Evolutionary conservation across 148 eudicot genomes (phyloP), one percentile per base, ranked within the genome.

Genomic region (Cornus controversa): DNA sequence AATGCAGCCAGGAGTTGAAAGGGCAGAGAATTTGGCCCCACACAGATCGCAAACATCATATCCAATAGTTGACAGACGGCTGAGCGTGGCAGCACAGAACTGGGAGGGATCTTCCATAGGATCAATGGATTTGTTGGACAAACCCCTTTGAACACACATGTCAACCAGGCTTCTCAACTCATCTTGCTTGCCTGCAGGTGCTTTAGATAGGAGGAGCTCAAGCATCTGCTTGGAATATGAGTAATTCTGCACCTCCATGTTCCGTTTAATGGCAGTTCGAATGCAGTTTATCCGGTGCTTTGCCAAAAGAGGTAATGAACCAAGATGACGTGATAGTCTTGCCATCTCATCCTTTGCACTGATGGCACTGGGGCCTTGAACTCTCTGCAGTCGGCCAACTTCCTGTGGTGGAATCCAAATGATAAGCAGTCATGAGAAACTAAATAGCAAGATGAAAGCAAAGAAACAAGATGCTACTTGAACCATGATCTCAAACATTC

Each of bases 311-410:
- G 99, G 99, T 74, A 96, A 79, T 78, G 99, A 96, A 16, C 99
- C 99, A 25, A 96, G 84, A 79, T 96, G 99, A 67, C 99, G 92
- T 10, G 99, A 88, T 34, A 96, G 77, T 79, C 99, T 84, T 40
- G 90, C 98, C 94, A 96, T 96, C 83, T 96, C 99, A 73, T 93
- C 99, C 80, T 93, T 96, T 42, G 99, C 99, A 68, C 98, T 96
- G 74, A 96, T 85, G 76, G 99, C 97, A 72, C 84, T 89, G 4
- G 96, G 84, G 31, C 99, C 99, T 69, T 91, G 92, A 27, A 96
- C 99, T 85, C 75, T 91, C 64, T 96, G 98, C 70, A 96, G 86
- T 67, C 99, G 88, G 60, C 89, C 95, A 64, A 96, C 93, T 96
- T 96, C 99, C 99, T 95, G 91, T 13, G 63, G 53, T 22, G 40